Evolutionary conservation across 2,329 filamentous ascomycete species (phyloP).

Genomic region (Xylaria sp.): DNA sequence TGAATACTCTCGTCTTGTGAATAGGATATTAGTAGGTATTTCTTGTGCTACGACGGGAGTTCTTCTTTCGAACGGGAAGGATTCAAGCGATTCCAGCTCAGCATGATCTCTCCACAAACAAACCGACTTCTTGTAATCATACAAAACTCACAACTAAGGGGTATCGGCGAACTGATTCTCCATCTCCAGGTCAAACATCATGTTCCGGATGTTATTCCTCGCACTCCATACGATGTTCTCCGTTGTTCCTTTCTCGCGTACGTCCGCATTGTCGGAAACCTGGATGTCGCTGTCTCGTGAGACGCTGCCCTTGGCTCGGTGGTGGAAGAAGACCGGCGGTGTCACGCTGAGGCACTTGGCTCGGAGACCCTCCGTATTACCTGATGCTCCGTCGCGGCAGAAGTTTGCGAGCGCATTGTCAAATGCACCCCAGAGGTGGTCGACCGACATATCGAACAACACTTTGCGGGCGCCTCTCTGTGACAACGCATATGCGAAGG

Average conservation of each 20-base stretch:
- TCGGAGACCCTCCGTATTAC: conserved; percentile 23
- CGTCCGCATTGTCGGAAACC: conserved; percentile 9
- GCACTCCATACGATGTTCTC: conserved; percentile 35
- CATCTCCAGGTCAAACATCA: conserved; percentile 29
- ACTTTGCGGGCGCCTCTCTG: conserved; percentile 28
- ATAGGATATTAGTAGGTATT: too few species aligned
- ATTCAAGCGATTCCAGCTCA: neutral
- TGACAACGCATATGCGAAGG: conserved; percentile 33
- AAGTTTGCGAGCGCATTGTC: conserved; percentile 33
- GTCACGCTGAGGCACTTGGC: conserved; percentile 33
- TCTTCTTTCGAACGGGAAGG: too few species aligned
- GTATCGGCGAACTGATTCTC: conserved; percentile 24
- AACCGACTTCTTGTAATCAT: too few species aligned
- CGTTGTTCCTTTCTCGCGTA: conserved; percentile 30
- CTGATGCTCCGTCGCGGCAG: conserved; percentile 29
- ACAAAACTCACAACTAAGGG: neutral
- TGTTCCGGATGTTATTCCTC: conserved; percentile 32
- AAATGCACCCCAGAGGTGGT: conserved; percentile 29
- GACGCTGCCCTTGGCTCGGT: conserved; percentile 27
- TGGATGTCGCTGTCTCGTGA: conserved; percentile 32
- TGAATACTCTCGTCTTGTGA: too few species aligned
- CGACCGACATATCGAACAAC: conserved; percentile 28
- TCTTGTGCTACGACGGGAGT: too few species aligned
- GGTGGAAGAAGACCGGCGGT: conserved; percentile 33
- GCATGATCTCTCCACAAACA: neutral